Conservation (phyloP, 306 rosid species). For the Boehmeria nivea region DNA sequence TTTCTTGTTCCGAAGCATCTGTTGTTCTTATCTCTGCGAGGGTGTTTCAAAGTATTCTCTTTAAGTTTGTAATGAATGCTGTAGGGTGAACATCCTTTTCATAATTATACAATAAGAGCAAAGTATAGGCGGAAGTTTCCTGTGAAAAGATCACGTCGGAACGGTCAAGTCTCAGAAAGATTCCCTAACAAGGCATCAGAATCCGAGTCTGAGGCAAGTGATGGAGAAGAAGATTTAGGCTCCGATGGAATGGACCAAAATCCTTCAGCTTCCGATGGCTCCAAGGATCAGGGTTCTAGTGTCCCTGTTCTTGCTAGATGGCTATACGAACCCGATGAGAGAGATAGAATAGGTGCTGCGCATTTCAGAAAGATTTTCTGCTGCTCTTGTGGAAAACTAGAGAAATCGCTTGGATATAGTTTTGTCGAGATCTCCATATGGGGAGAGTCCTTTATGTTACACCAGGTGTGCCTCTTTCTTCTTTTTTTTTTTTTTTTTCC, state of each 20-base stretch:
- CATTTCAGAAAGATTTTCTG: slow-evolving; percentile 67
- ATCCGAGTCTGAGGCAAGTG: slow-evolving; percentile 51
- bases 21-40: neutral
- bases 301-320: slow-evolving; percentile 55
- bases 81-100: slow-evolving; percentile 90
- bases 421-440: slow-evolving; percentile 64
- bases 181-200: slow-evolving; percentile 17
- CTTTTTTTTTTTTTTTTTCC: neutral
- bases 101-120: slow-evolving; percentile 80
- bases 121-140: slow-evolving; percentile 51
- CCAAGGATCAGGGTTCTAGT: slow-evolving; percentile 27
- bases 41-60: slow-evolving; percentile 3
- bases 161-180: slow-evolving; percentile 17
- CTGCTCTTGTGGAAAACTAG: slow-evolving; percentile 71
- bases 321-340: slow-evolving; percentile 79
- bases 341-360: slow-evolving; percentile 62
- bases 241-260: slow-evolving; percentile 21
- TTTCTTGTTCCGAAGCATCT: neutral
- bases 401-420: slow-evolving; percentile 46
- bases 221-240: slow-evolving; percentile 34
- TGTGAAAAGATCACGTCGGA: slow-evolving; percentile 27
- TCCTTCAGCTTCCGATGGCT: slow-evolving; percentile 18
- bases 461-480: slow-evolving; percentile 57
- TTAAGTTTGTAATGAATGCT: slow-evolving; percentile 6
- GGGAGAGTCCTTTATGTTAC: slow-evolving; percentile 97